Conservation (phyloP, 2,329 filamentous ascomycete species). For the Parascedosporium putredinis region DNA sequence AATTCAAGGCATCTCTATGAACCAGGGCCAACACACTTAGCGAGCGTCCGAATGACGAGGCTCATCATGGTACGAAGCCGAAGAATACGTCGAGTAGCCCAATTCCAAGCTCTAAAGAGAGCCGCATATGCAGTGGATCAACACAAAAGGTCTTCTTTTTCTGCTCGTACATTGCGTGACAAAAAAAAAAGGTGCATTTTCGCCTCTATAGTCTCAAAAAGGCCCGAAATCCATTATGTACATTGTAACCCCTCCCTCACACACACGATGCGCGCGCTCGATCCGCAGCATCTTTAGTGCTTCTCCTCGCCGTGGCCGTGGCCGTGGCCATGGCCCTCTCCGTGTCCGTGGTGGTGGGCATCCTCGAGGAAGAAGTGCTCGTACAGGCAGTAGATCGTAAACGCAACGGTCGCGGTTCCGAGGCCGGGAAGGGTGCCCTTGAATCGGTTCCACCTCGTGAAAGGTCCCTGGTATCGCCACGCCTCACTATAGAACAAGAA, state of each 20-base stretch:
- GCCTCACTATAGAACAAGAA: slow-evolving; percentile 58
- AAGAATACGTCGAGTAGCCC: too few species aligned
- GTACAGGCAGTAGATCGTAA: slow-evolving; percentile 78
- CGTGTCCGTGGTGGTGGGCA: slow-evolving; percentile 42
- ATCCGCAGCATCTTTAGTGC: slow-evolving; percentile 32
- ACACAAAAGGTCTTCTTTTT: too few species aligned
- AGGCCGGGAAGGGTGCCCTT: slow-evolving; percentile 78
- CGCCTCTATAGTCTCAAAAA: slow-evolving; percentile 6
- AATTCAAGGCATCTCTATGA: too few species aligned
- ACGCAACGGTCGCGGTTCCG: slow-evolving; percentile 85
- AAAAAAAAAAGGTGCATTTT: neutral
- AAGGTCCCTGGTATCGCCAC: slow-evolving; percentile 87
- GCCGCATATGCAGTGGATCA: too few species aligned
- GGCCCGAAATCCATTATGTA: neutral
- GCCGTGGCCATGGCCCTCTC: slow-evolving; percentile 31
- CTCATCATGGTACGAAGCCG: too few species aligned
- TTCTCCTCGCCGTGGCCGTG: slow-evolving; percentile 43
- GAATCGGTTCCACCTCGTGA: slow-evolving; percentile 83
- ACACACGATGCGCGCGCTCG: neutral
- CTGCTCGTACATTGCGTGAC: too few species aligned
- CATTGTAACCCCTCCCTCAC: neutral
- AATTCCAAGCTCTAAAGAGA: too few species aligned
- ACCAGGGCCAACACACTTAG: too few species aligned
- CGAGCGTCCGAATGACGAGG: too few species aligned
- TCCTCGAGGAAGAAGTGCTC: slow-evolving; percentile 81